Conservation (phyloP, 306 rosid genomes). For the Luffa aegyptiaca region DNA sequence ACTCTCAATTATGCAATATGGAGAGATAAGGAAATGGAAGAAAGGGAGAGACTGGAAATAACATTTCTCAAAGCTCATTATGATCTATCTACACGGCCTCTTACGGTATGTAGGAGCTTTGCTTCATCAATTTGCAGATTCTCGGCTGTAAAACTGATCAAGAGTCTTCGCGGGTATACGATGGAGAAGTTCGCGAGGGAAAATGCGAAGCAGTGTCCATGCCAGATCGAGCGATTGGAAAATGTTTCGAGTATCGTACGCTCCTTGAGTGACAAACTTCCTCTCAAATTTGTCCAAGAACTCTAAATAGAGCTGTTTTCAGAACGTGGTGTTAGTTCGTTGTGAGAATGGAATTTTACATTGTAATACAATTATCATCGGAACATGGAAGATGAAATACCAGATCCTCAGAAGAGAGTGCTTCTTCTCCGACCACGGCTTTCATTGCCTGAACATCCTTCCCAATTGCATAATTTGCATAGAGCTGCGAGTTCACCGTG, state of each 20-base stretch:
- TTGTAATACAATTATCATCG: not conserved
- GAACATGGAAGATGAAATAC: constrained; percentile 21
- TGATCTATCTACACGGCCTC: constrained; percentile 9
- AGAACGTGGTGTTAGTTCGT: constrained; percentile 12
- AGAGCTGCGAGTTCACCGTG: constrained; percentile 43
- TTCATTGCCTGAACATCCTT: constrained; percentile 99
- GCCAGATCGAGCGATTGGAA: constrained; percentile 99
- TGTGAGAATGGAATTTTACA: not conserved
- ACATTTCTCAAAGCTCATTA: constrained; percentile 3
- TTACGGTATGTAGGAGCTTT: not conserved
- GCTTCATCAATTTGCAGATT: constrained; percentile 58
- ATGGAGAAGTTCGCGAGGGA: constrained; percentile 99
- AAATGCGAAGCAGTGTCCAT: constrained; percentile 93
- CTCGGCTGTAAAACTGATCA: constrained; percentile 83
- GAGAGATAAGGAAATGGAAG: not conserved
- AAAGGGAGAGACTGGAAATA: not conserved
- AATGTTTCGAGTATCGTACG: constrained; percentile 93
- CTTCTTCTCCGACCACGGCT: constrained; percentile 99
- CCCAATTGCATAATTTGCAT: constrained; percentile 99
- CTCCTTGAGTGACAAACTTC: constrained; percentile 95
- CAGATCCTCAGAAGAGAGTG: constrained; percentile 98
- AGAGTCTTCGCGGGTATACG: constrained; percentile 98
- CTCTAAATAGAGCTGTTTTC: constrained; percentile 81
- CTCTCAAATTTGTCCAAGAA: constrained; percentile 99
- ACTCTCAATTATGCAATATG: constrained; percentile 6